These are phyloP conservation scores for Cucurbita pepo DNA, from an alignment of 306 rosid genomes.

Conservation along the genomic window DNA sequence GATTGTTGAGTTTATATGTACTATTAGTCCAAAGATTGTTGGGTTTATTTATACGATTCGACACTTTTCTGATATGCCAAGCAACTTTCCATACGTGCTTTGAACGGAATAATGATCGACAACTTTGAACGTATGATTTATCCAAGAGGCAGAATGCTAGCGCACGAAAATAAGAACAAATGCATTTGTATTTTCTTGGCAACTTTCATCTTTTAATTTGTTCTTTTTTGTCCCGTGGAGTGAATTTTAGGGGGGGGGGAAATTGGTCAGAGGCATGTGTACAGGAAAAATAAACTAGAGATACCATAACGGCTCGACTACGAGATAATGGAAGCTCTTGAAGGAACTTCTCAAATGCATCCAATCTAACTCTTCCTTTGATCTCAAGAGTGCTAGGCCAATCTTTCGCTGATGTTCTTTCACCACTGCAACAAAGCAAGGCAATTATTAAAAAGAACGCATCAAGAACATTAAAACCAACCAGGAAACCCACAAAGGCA, in stretches of 20 bases:
- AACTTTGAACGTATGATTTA: background rate
- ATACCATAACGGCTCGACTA: conserved; percentile 97
- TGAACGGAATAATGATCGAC: background rate
- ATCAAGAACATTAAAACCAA: background rate
- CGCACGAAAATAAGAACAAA: background rate
- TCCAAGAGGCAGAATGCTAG: background rate
- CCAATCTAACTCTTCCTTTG: conserved; percentile 91
- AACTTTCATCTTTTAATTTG: background rate
- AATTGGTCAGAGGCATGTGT: conserved; percentile 7
- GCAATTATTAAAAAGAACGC: conserved; percentile 2
- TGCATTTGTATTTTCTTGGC: background rate
- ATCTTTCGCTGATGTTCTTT: conserved; percentile 52
- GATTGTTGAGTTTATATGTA: background rate
- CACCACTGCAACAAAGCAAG: conserved; percentile 51
- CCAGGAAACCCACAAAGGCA: background rate
- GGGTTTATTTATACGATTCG: background rate
- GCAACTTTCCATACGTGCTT: background rate
- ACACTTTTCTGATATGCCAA: background rate
- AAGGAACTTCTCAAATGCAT: conserved; percentile 82
- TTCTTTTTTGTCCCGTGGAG: background rate
- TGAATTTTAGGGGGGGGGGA: conserved; percentile 5
- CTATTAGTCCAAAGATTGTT: background rate
- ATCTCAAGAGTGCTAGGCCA: conserved; percentile 85
- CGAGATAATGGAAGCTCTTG: conserved; percentile 78
- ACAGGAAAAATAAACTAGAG: conserved; percentile 32